Base-by-base conservation (phyloP, 495 filamentous ascomycete genomes). In the Collariella sp. region DNA sequence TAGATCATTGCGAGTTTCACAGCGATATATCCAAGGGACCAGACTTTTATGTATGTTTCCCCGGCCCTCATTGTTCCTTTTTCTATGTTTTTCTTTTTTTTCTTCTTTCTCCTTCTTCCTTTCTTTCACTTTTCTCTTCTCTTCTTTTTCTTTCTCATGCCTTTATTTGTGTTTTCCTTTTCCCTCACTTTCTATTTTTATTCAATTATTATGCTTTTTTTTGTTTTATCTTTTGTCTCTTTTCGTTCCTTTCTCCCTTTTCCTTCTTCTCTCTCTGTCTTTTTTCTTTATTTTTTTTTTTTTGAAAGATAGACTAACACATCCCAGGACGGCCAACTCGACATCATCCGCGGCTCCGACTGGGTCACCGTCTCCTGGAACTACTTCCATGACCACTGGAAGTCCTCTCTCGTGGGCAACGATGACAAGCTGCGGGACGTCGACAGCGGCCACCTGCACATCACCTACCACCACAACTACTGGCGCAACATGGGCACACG, bases 1-100 rank as follows among this genome's bases (percentile, higher is more conserved):
- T 86, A 35, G 83, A 87, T 65, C 83, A 86, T 67, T 74, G 74
- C 63, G 83, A 87, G 64, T 71, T 87, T 7, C 76, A 76, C 10
- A 79, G 75, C 19, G 77, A 84, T 66, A 64, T 66, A 16, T 68
- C 71, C 55, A 70, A 80, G 56, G 77, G 72, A 61, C 83, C 82
- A 52, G 83, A 86, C 68, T 79, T 80, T 62, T 85, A 80, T 64
- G 79, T 80, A 58, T n/a, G n/a, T n/a, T n/a, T n/a, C n/a, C n/a
- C n/a, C n/a, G n/a, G n/a, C n/a, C n/a, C 15, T 16, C 10, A 6
- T n/a, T 31, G 39, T 7, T 56, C 65, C 51, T 1, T 52, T 57
- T 23, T 50, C 61, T 24, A 62, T 57, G 53, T 44, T 7, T 24
- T 18, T n/a, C n/a, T n/a, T n/a, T n/a, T n/a, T n/a, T n/a, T n/a